Percentiles rank a stretch among this genome's conserved stretches.
phyloP scores from a whole-genome alignment of 2,329 filamentous ascomycete species.

The Fusarium verrucosum region DNA sequence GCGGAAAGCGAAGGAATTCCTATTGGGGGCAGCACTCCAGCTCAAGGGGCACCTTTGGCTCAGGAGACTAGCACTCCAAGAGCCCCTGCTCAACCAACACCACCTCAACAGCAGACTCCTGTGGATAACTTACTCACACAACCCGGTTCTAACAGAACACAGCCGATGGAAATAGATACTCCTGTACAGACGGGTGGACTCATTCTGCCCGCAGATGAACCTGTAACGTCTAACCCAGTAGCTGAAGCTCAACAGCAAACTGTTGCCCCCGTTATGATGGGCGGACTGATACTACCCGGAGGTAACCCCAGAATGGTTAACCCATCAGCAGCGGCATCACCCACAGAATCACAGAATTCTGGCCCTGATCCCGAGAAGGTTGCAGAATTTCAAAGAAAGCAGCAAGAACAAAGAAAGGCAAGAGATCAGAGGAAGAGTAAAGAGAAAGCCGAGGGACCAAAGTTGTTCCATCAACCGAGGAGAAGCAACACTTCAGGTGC shows the following conservation, averaged over 20 bases:
- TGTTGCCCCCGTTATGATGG: neutral
- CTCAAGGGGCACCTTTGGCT: neutral
- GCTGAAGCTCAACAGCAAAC: neutral
- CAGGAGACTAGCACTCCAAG: neutral
- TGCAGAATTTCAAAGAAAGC: neutral
- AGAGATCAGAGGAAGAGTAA: neutral
- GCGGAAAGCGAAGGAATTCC: neutral
- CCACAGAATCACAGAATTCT: neutral
- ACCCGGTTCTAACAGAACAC: neutral
- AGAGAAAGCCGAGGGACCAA: neutral
- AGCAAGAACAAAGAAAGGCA: neutral
- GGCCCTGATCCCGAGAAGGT: neutral
- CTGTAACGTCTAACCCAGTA: neutral
- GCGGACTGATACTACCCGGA: slow-evolving; percentile 20
- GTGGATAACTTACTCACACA: too few species aligned
- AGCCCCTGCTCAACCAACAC: neutral
- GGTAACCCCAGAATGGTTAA: slow-evolving; percentile 5
- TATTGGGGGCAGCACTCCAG: neutral
- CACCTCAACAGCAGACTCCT: neutral
- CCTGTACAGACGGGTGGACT: neutral
- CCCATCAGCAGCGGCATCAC: neutral
- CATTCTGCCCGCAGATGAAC: slow-evolving; percentile 24
- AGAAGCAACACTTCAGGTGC: neutral
- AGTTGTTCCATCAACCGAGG: neutral
- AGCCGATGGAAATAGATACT: neutral